These are phyloP conservation scores for Magnusiomyces suaveolens DNA, from an alignment of 1,139 yeast genomes.

Conservation along the genomic window DNA sequence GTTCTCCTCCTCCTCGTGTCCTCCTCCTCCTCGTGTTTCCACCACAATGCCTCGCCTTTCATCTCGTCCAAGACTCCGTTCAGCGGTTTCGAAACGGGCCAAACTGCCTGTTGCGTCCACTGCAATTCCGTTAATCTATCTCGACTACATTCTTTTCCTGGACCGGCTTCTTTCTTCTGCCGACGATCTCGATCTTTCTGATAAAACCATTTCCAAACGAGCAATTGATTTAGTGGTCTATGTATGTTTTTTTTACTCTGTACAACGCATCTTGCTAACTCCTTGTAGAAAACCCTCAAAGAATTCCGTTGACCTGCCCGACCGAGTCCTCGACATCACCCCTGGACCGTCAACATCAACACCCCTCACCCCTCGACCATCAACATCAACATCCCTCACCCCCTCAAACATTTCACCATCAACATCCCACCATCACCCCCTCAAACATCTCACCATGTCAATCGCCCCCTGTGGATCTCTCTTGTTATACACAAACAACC, in stretches of 20 bases:
- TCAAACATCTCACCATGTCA: slow-evolving; percentile 39
- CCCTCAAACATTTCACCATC: neutral
- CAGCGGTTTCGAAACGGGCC: neutral
- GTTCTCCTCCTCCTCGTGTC: neutral
- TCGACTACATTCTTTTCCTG: slow-evolving; percentile 22
- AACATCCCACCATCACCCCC: neutral
- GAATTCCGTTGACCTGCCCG: neutral
- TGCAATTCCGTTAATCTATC: slow-evolving; percentile 14
- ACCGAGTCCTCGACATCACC: no score
- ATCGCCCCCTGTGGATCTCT: slow-evolving; percentile 72
- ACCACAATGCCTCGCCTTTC: neutral
- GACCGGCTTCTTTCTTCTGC: slow-evolving; percentile 19
- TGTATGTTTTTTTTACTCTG: neutral
- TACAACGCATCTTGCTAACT: neutral
- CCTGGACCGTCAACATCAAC: no score
- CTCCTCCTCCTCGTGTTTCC: neutral
- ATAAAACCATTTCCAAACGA: neutral
- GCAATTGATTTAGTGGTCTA: neutral
- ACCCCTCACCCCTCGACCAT: no score
- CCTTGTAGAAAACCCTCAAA: neutral
- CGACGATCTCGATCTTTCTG: slow-evolving; percentile 7
- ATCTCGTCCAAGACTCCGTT: neutral
- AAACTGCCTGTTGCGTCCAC: neutral
- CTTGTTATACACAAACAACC: slow-evolving; percentile 87
- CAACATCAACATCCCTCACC: no score